Evolutionary conservation across 1,139 yeast species (phyloP), one percentile per base, ranked within the genome.

Genomic region (Yamadazyma friedrichii): DNA sequence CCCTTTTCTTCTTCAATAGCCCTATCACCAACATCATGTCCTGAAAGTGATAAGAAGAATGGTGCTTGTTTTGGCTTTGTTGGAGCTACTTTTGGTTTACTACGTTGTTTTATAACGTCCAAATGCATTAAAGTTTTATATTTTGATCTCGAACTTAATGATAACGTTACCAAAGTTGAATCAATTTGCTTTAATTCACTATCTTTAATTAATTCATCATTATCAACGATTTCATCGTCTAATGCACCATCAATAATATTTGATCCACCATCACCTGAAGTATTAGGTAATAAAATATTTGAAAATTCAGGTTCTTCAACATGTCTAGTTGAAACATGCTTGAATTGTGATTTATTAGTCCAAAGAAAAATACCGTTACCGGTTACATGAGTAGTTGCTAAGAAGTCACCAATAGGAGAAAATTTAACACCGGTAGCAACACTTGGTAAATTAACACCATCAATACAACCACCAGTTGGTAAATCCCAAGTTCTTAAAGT

Each of bases 401-500:
- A 74, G 62, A 85, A 79, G 52, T 94, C 98, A 35, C 96, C 96
- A 41, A 82, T 74, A 3, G 96, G 96, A 13, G 96, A 86, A 52
- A 93, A 80, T 54, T 84, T 81, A 32, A 94, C 74, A 38, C 78
- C 70, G 0, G 98, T 89, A 2, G 87, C 95, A 15, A 91, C 91
- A 50, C 76, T 79, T 2, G 87, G 84, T 31, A 93, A 75, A 40
- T 73, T 69, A 12, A 93, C 83, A 48, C 97, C 98, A 64, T 94
- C 98, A 45, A 94, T 89, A 62, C 98, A 91, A 1, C 93, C 89
- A 39, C 98, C 98, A 3, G 97, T 86, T 27, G 98, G 98, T 46
- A 94, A 75, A 61, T 94, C 98, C 98, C 98, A 94, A 0, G 97
- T 89, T 56, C 98, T 77, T 41, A 94, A 74, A 0, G 98, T 91